Evolutionary conservation across 768 basidiomycete genomes (phyloP).

Genomic region (Xerocomus potaroensis): DNA sequence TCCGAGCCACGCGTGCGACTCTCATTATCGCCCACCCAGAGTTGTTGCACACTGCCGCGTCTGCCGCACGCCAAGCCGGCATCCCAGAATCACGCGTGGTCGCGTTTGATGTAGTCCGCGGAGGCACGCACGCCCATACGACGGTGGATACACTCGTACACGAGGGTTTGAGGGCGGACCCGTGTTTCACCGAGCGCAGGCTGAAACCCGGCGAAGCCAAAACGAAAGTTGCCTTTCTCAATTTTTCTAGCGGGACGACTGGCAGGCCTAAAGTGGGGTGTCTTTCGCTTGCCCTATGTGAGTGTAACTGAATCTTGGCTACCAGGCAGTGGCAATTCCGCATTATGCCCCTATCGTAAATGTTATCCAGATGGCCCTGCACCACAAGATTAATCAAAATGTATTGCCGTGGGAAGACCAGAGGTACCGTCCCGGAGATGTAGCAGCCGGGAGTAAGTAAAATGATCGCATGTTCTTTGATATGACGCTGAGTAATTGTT

Average conservation of each 20-base stretch:
- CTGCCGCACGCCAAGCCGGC: conserved; percentile 29
- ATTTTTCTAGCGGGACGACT: conserved; percentile 75
- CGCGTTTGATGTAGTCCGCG: conserved; percentile 20
- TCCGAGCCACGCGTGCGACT: conserved; percentile 23
- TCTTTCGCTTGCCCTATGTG: background rate
- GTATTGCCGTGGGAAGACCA: conserved; percentile 35
- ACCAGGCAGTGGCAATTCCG: conserved; percentile 60
- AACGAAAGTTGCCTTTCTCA: conserved; percentile 59
- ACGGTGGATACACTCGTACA: conserved; percentile 49
- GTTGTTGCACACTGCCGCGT: conserved; percentile 24
- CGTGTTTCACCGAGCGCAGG: conserved; percentile 41
- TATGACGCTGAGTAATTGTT: conserved; percentile 6
- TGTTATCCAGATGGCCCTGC: conserved; percentile 53
- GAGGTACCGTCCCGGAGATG: conserved; percentile 51
- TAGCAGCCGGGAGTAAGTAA: conserved; percentile 51
- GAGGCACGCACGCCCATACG: conserved; percentile 2
- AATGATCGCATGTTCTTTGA: background rate
- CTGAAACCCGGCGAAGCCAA: conserved; percentile 56
- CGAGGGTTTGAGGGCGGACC: conserved; percentile 34
- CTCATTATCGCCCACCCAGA: conserved; percentile 31
- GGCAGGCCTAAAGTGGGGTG: conserved; percentile 39
- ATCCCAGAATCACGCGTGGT: conserved; percentile 29
- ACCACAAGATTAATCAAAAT: conserved; percentile 42
- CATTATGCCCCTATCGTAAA: conserved; percentile 66
- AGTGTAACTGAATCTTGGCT: background rate